phyloP scores from a whole-genome alignment of 768 basidiomycete genomes.

The Gyrodon lividus region DNA sequence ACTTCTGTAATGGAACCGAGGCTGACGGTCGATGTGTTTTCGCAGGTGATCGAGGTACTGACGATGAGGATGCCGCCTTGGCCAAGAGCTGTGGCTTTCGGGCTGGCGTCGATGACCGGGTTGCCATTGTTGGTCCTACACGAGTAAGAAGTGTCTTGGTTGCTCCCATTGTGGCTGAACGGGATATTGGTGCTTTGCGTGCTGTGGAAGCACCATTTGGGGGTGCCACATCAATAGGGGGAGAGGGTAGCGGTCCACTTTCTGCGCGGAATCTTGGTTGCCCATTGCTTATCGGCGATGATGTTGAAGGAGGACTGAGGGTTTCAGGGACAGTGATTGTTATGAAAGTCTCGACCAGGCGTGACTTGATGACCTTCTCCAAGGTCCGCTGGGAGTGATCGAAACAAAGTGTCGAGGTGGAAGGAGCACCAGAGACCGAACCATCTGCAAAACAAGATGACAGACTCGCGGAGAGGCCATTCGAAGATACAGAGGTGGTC shows the following conservation, averaged over 20 bases:
- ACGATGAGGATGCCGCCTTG: constrained; percentile 21
- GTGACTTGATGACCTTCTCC: constrained; percentile 68
- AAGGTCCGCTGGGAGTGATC: constrained; percentile 68
- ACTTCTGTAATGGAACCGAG: constrained; percentile 25
- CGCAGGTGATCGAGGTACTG: constrained; percentile 2
- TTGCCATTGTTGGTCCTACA: constrained; percentile 4
- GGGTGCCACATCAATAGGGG: background rate
- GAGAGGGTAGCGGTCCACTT: constrained; percentile 21
- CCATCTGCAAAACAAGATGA: constrained; percentile 3
- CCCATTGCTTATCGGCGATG: constrained; percentile 26
- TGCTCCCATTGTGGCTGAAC: constrained; percentile 15
- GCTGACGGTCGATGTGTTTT: constrained; percentile 26
- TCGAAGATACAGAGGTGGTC: constrained; percentile 56
- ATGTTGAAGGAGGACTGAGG: constrained; percentile 19
- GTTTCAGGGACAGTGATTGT: constrained; percentile 46
- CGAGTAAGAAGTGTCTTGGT: constrained; percentile 15
- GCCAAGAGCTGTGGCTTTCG: constrained; percentile 15
- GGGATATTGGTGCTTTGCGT: constrained; percentile 15
- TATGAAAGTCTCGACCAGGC: constrained; percentile 78
- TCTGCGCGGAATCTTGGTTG: constrained; percentile 24
- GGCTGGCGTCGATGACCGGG: constrained; percentile 12
- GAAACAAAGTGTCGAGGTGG: constrained; percentile 39
- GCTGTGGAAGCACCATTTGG: constrained; percentile 1
- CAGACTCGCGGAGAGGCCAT: constrained; percentile 8
- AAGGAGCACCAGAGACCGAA: constrained; percentile 15